phyloP scores from a whole-genome alignment of 2,329 filamentous ascomycete genomes.

The Colletotrichum agaves region DNA sequence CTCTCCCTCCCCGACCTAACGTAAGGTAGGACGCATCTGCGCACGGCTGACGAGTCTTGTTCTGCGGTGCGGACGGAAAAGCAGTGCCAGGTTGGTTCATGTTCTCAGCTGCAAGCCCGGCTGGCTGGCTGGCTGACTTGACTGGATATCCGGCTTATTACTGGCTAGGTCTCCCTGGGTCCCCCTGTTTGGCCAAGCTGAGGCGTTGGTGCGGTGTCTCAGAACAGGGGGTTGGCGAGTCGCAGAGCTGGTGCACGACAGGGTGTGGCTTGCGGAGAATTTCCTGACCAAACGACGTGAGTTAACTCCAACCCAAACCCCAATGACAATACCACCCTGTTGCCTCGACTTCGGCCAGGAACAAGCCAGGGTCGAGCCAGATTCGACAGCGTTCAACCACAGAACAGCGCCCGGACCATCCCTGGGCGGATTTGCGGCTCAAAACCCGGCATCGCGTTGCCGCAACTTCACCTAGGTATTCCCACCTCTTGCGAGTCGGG shows the following conservation, averaged over 20 bases:
- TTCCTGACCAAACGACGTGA: not conserved
- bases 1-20: no score
- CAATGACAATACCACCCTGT: not conserved
- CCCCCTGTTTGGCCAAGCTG: slow-evolving; percentile 20
- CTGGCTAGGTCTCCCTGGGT: not conserved
- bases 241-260: slow-evolving; percentile 8
- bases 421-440: slow-evolving; percentile 13
- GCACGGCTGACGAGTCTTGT: not conserved
- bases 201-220: slow-evolving; percentile 36
- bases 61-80: no score
- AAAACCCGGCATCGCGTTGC: slow-evolving; percentile 15
- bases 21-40: slow-evolving; percentile 1
- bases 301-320: not conserved
- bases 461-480: not conserved
- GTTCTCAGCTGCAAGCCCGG: no score
- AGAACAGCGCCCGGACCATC: not conserved
- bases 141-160: not conserved
- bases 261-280: slow-evolving; percentile 14
- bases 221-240: slow-evolving; percentile 32
- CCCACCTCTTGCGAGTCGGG: slow-evolving; percentile 1
- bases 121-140: no score
- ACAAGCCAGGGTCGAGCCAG: not conserved
- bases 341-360: slow-evolving; percentile 9
- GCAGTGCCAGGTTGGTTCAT: no score
- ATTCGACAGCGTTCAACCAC: not conserved